Evolutionary conservation across 106 monocot genomes (phyloP).

Genomic region (Cymbidium sinense): DNA sequence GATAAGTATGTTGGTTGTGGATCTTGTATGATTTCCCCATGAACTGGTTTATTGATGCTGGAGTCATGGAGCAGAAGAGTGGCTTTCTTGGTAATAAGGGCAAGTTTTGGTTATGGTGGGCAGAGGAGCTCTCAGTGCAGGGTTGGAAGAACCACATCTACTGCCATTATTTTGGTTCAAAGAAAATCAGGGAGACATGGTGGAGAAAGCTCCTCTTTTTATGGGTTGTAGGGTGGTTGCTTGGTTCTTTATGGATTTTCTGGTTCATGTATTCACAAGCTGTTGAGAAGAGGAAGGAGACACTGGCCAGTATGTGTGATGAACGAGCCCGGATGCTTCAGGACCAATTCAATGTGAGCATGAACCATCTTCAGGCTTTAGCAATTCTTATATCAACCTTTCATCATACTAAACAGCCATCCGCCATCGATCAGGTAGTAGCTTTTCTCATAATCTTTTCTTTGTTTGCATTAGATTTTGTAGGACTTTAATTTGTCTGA

Average conservation of each 20-base stretch:
- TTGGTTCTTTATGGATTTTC: conserved; percentile 63
- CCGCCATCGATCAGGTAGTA: conserved; percentile 90
- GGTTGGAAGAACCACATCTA: conserved; percentile 49
- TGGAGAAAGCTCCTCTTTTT: conserved; percentile 73
- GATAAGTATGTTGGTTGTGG: conserved; percentile 36
- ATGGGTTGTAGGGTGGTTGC: conserved; percentile 66
- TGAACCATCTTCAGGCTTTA: conserved; percentile 94
- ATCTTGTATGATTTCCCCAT: conserved; percentile 30
- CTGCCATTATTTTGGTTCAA: conserved; percentile 58
- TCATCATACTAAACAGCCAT: conserved; percentile 83
- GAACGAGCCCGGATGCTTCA: conserved; percentile 95
- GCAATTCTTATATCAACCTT: conserved; percentile 91
- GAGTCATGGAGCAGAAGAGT: conserved; percentile 53
- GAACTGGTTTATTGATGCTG: conserved; percentile 67
- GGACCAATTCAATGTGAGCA: conserved; percentile 99
- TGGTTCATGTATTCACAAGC: conserved; percentile 72
- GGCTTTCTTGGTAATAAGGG: conserved; percentile 26
- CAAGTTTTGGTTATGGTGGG: conserved; percentile 31
- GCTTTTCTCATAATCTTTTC: not conserved
- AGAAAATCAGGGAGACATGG: conserved; percentile 68
- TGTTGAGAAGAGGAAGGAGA: conserved; percentile 69
- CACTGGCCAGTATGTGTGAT: conserved; percentile 88
- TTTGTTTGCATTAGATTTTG: not conserved
- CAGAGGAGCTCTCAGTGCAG: conserved; percentile 34
- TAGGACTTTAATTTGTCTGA: not conserved